Percentiles rank a stretch among this genome's conserved stretches.
Conservation (phyloP, 2,329 filamentous ascomycete genomes). For the Colletotrichum somersetense region DNA sequence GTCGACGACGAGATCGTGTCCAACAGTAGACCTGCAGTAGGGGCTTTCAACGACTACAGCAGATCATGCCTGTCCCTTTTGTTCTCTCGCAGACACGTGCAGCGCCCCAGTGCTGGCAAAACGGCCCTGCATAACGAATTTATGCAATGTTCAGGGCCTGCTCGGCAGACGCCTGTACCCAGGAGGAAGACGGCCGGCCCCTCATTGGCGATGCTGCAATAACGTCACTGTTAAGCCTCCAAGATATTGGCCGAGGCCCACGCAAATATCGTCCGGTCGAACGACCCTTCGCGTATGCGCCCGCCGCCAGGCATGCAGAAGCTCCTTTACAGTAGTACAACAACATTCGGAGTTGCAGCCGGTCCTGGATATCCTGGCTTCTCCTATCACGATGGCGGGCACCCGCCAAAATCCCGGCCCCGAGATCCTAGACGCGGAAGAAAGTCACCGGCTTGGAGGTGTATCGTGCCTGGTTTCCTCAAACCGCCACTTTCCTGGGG, state of each 20-base stretch:
- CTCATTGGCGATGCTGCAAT: conserved; percentile 38
- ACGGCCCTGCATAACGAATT: conserved; percentile 14
- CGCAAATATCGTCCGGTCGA: conserved; percentile 3
- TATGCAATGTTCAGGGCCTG: conserved; percentile 19
- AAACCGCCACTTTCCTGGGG: not conserved
- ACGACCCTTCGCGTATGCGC: not conserved
- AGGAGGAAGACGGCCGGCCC: conserved; percentile 11
- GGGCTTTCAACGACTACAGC: not conserved
- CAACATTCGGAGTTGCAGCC: not conserved
- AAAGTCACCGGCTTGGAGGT: conserved; percentile 19
- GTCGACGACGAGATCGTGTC: not conserved
- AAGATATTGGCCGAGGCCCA: conserved; percentile 8
- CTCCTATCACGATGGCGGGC: conserved; percentile 10
- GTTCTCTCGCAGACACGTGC: conserved; percentile 6
- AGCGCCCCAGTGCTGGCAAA: conserved; percentile 25
- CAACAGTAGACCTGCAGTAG: conserved; percentile 23
- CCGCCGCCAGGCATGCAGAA: not conserved
- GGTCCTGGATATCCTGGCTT: conserved; percentile 19
- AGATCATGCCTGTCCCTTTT: conserved; percentile 9
- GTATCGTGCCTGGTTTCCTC: conserved; percentile 5
- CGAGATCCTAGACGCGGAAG: conserved; percentile 13
- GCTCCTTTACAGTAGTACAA: not conserved
- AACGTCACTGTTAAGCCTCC: conserved; percentile 25
- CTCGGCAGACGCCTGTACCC: conserved; percentile 16
- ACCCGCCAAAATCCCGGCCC: conserved; percentile 10